These are phyloP conservation scores for Setomelanomma holmii DNA, from an alignment of 2,329 filamentous ascomycete species.

Conservation along the genomic window DNA sequence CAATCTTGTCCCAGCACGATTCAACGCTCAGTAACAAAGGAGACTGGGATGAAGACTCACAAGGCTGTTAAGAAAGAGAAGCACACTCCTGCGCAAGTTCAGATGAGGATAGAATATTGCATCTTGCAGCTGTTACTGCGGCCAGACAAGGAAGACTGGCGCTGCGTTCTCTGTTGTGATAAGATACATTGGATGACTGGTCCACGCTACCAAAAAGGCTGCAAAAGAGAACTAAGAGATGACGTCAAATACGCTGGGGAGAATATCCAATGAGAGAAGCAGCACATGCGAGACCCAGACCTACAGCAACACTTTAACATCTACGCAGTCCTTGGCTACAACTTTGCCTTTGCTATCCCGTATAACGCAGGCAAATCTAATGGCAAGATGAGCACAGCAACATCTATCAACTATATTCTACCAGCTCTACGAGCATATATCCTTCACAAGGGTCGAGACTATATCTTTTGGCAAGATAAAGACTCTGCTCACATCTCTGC, in stretches of 20 bases:
- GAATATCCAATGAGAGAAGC: neutral
- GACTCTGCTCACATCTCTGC: slow-evolving; percentile 1
- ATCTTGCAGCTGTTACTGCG: neutral
- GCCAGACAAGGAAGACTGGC: neutral
- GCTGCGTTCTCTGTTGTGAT: neutral
- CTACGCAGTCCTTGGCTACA: neutral
- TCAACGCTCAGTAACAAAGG: neutral
- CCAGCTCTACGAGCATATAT: neutral
- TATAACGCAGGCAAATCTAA: slow-evolving; percentile 3
- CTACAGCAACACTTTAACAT: slow-evolving; percentile 1
- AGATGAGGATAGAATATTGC: neutral
- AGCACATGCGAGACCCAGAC: neutral
- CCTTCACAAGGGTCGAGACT: neutral
- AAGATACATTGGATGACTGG: neutral
- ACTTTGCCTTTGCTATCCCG: slow-evolving; percentile 1
- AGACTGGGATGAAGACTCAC: neutral
- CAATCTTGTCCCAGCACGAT: neutral
- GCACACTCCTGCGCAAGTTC: neutral
- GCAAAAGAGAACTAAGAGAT: neutral
- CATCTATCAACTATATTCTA: slow-evolving; percentile 1
- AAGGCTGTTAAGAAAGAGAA: neutral
- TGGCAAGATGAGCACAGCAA: slow-evolving; percentile 8
- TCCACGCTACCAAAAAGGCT: neutral
- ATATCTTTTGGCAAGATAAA: neutral
- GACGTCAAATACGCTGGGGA: neutral